Evolutionary conservation across 2,329 filamentous ascomycete genomes (phyloP).

Genomic region (Xylariaceae sp.): DNA sequence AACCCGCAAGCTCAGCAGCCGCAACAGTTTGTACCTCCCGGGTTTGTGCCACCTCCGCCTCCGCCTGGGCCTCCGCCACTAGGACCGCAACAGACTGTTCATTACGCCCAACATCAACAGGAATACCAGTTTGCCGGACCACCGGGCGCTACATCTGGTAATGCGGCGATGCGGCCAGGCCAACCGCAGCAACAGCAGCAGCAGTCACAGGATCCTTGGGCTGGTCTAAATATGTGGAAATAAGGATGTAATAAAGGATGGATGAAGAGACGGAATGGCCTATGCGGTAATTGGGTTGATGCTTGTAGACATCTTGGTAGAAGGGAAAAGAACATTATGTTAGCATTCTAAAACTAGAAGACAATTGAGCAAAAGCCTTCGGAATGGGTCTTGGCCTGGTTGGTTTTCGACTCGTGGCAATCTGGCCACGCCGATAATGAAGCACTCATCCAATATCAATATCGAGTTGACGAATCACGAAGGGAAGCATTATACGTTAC

Average conservation of each 20-base stretch:
- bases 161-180: constrained; percentile 29
- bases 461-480: neutral
- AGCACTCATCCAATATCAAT: neutral
- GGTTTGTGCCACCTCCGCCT: constrained; percentile 59
- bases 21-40: constrained; percentile 47
- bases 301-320: constrained; percentile 6
- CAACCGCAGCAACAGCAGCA: constrained; percentile 40
- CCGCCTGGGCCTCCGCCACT: constrained; percentile 58
- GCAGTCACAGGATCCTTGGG: constrained; percentile 46
- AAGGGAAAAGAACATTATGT: neutral
- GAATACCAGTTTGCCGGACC: constrained; percentile 28
- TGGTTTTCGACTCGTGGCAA: neutral
- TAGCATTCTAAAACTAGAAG: constrained; percentile 7
- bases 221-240: constrained; percentile 49
- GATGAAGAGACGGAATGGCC: neutral
- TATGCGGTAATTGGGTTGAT: constrained; percentile 4
- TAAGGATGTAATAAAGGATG: constrained; percentile 22
- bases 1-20: constrained; percentile 40
- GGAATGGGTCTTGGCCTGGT: neutral
- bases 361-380: constrained; percentile 1
- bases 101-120: constrained; percentile 40
- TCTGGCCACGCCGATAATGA: neutral
- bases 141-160: constrained; percentile 18
- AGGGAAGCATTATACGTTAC: neutral
- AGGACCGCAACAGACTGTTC: constrained; percentile 57